Base-by-base conservation (phyloP, 164 flowering plant genomes). In the Sextonia rubra region DNA sequence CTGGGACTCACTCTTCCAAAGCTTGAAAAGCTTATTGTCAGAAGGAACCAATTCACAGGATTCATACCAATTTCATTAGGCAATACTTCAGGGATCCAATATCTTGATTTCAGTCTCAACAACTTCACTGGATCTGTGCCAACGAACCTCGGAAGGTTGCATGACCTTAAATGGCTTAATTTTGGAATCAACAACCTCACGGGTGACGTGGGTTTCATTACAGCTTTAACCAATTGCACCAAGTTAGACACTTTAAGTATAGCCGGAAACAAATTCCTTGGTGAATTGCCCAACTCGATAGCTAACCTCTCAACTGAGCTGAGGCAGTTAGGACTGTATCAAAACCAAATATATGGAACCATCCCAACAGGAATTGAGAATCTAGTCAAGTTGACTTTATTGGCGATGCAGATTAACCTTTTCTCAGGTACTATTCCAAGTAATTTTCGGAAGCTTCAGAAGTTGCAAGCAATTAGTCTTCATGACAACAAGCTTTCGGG, bases 231-330 rank as follows among this genome's bases (percentile, higher is more conserved):
- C 55, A 87, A 85, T 69, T 76, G 83, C 37, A 75, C 80, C 14
- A 23, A 4, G 8, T 80, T 89, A 2, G 49, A 75, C 3, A 66
- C 63, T 26, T 78, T 89, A 3, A 81, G 81, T 1, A 9, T 87
- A 11, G 83, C 74, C 60, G 77, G 68, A 22, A 89, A 89, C 75
- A 71, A 15, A 60, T 25, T 89, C 6, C 77, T 72, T 27, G 92
- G 92, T 14, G 66, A n/a, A 1, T 61, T 89, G 44, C 89, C 89
- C 3, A 76, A 77, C 11, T 81, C 90, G 7, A 71, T 85, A 4
- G 86, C 83, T 17, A 83, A 87, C 72, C 83, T 89, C 20, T 85
- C 91, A 3, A 80, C 67, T 11, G 49, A 0, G 7, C 79, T 83
- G 12, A 44, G 69, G 1, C 23, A 80, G 1, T 75, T 75, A 71